A percentile compares a stretch with the other conserved stretches of the same genome.
Evolutionary conservation across 2,329 filamentous ascomycete species (phyloP).

Genomic region (Fusarium staphyleae): DNA sequence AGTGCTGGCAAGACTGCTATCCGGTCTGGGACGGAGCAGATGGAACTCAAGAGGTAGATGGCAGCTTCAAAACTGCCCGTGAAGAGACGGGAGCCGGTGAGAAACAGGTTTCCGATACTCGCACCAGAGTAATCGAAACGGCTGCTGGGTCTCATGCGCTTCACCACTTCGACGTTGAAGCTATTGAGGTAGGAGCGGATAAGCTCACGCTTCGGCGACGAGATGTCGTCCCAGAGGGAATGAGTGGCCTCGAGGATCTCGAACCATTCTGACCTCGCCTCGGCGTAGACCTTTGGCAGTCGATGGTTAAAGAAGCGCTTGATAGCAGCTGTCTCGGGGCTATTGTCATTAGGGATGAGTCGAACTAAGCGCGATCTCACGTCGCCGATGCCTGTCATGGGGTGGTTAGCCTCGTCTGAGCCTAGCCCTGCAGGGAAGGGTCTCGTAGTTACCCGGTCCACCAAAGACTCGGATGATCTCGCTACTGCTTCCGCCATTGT

Average conservation of each 20-base stretch:
- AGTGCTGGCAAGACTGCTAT: slow-evolving; percentile 87
- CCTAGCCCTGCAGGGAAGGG: neutral
- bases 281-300: slow-evolving; percentile 62
- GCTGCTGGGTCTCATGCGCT: slow-evolving; percentile 74
- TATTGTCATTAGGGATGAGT: slow-evolving; percentile 74
- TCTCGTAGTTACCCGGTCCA: slow-evolving; percentile 72
- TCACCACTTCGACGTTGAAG: slow-evolving; percentile 79
- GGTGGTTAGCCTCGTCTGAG: slow-evolving; percentile 9
- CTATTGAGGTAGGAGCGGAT: slow-evolving; percentile 79
- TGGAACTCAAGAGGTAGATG: slow-evolving; percentile 86
- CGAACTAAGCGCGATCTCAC: slow-evolving; percentile 75
- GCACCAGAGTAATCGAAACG: slow-evolving; percentile 81
- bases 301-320: slow-evolving; percentile 88
- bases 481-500: slow-evolving; percentile 93
- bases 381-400: slow-evolving; percentile 57
- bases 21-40: slow-evolving; percentile 81
- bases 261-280: slow-evolving; percentile 82
- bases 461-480: slow-evolving; percentile 95
- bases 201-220: slow-evolving; percentile 76
- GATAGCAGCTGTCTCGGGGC: slow-evolving; percentile 75
- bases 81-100: slow-evolving; percentile 87
- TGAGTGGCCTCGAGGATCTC: slow-evolving; percentile 87
- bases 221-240: slow-evolving; percentile 73
- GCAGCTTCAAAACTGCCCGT: slow-evolving; percentile 91
- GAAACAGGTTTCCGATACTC: slow-evolving; percentile 79